Evolutionary conservation across 306 rosid genomes (phyloP), one percentile per base, ranked within the genome.

Genomic region (Trifolium repens): DNA sequence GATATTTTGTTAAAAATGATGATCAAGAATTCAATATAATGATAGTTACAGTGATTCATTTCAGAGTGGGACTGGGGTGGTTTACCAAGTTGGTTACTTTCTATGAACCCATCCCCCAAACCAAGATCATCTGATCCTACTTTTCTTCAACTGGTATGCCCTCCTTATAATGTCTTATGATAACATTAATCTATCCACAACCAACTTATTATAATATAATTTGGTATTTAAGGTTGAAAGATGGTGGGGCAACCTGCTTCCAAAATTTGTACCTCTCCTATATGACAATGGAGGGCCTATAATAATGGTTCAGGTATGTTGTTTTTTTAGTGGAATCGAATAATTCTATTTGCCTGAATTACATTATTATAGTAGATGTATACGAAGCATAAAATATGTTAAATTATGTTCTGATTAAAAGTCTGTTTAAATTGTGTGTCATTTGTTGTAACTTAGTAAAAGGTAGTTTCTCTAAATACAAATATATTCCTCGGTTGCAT

Each of bases 21-120:
- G 70, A 58, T 49, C 50, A 58, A 57, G 40, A 77, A 58, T 77
- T 77, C 52, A 32, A 61, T 35, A 69, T 75, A 57, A 78, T 47
- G 39, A 81, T 44, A 47, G 10, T 76, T 42, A 58, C 59, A 43
- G 44, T 75, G 72, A 67, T 85, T 71, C 81, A 58, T 78, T 86
- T 85, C 90, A 94, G 97, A 91, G 89, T 94, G 98, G 98, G 97
- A 94, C 77, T 87, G 90, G 66, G 98, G 98, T 12, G 98, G 97
- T 72, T 90, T 91, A 78, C 97, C 97, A 73, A 89, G 89, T 77
- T 94, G 98, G 97, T 82, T 94, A 66, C 86, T 84, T 79, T 79
- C 88, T 68, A 81, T 76, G 79, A 75, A 81, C 67, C 97, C 96
- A 65, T 74, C 94, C 77, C 86, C 86, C 50, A 89, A 54, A 72